Evolutionary conservation across 352 stramenopile species (phyloP).

Genomic region (Peronospora belbahrii): DNA sequence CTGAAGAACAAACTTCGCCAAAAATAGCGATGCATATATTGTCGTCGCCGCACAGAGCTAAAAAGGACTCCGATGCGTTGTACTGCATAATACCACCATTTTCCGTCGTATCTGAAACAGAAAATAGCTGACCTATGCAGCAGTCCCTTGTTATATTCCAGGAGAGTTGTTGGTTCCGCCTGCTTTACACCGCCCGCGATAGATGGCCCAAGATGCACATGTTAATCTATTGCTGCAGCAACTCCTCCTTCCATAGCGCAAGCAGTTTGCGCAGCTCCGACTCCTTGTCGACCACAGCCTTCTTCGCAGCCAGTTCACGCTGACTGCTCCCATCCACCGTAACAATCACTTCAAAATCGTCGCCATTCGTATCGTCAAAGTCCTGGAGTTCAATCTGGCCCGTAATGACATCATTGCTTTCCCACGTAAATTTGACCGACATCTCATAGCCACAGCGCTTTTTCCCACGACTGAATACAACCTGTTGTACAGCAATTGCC

Average conservation of each 20-base stretch:
- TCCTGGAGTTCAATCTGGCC: slow-evolving; percentile 75
- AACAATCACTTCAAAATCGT: slow-evolving; percentile 71
- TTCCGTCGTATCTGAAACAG: slow-evolving; percentile 42
- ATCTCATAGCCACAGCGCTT: slow-evolving; percentile 83
- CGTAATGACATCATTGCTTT: slow-evolving; percentile 37
- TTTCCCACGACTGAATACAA: slow-evolving; percentile 78
- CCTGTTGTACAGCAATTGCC: slow-evolving; percentile 14
- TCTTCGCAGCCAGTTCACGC: slow-evolving; percentile 47
- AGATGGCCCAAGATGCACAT: slow-evolving; percentile 7
- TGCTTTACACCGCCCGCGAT: slow-evolving; percentile 2
- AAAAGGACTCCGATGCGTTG: slow-evolving; percentile 53
- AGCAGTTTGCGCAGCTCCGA: slow-evolving; percentile 57
- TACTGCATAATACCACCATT: slow-evolving; percentile 42
- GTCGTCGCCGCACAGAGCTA: slow-evolving; percentile 46
- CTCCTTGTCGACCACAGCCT: slow-evolving; percentile 51
- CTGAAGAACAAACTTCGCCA: slow-evolving; percentile 19
- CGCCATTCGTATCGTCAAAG: slow-evolving; percentile 78
- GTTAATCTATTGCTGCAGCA: slow-evolving; percentile 64
- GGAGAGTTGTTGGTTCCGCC: slow-evolving; percentile 31
- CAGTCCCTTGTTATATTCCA: slow-evolving; percentile 56
- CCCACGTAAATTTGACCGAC: slow-evolving; percentile 74
- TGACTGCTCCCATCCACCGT: slow-evolving; percentile 38
- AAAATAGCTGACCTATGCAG: slow-evolving; percentile 75
- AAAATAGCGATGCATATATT: slow-evolving; percentile 33
- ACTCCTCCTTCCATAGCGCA: slow-evolving; percentile 62